These are phyloP conservation scores for Aspergillus piperis DNA, from an alignment of 2,329 filamentous ascomycete genomes.

Conservation along the genomic window DNA sequence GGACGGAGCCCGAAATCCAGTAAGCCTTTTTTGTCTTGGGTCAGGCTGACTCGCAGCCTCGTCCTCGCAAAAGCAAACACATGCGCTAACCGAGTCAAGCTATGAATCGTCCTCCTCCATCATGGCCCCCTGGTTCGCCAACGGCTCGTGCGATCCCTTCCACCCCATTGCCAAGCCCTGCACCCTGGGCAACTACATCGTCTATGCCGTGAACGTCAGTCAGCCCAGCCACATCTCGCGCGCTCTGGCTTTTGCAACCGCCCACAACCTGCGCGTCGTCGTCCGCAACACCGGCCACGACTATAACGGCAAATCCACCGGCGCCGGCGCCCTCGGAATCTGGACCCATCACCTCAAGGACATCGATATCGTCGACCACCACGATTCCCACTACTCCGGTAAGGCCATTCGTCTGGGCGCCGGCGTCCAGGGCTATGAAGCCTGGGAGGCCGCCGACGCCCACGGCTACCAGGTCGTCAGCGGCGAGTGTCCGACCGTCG, in stretches of 20 bases:
- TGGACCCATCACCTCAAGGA: slow-evolving; percentile 38
- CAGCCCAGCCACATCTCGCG: slow-evolving; percentile 26
- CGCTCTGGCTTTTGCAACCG: slow-evolving; percentile 25
- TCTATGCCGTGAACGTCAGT: slow-evolving; percentile 41
- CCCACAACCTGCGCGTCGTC: slow-evolving; percentile 49
- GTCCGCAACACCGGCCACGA: slow-evolving; percentile 48
- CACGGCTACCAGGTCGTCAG: slow-evolving; percentile 55
- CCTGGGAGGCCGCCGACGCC: slow-evolving; percentile 50
- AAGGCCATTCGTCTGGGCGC: slow-evolving; percentile 57
- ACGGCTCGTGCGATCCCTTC: slow-evolving; percentile 15
- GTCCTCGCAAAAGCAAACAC: not conserved
- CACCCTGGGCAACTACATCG: slow-evolving; percentile 31
- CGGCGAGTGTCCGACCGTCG: slow-evolving; percentile 58
- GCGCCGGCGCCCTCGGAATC: slow-evolving; percentile 50
- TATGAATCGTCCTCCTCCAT: slow-evolving; percentile 15
- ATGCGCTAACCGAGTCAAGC: not conserved
- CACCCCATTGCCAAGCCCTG: slow-evolving; percentile 28
- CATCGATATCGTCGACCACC: slow-evolving; percentile 35
- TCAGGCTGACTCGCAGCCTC: not conserved
- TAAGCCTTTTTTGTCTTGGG: slow-evolving; percentile 24
- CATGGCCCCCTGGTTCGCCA: slow-evolving; percentile 17
- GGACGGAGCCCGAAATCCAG: slow-evolving; percentile 51
- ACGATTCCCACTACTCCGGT: slow-evolving; percentile 49
- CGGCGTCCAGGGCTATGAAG: slow-evolving; percentile 54
- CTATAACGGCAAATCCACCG: slow-evolving; percentile 58